phyloP scores from a whole-genome alignment of 73 alveolate genomes.

The Paramecium tetraurelia region DNA sequence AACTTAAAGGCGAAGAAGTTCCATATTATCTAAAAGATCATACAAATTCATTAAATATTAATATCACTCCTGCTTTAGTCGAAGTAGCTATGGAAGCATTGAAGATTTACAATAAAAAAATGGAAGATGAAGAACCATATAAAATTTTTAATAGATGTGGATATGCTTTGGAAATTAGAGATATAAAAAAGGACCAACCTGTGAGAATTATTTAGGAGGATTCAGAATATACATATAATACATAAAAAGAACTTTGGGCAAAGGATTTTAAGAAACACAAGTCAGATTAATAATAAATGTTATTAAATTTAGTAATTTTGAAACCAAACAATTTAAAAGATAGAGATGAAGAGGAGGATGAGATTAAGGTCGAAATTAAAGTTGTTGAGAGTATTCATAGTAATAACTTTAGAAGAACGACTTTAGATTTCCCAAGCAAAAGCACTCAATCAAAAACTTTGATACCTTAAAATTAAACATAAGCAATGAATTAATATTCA shows the following conservation, averaged over 20 bases:
- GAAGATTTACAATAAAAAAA: conserved; percentile 47
- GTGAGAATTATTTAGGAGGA: background rate
- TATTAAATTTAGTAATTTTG: background rate
- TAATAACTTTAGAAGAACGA: background rate
- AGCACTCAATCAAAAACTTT: background rate
- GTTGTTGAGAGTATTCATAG: background rate
- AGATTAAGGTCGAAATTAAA: background rate
- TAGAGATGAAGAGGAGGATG: background rate
- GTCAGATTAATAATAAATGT: background rate
- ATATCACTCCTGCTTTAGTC: conserved; percentile 38
- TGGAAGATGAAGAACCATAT: conserved; percentile 63
- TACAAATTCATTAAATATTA: conserved; percentile 48
- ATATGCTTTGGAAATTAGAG: conserved; percentile 21
- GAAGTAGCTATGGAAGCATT: conserved; percentile 61
- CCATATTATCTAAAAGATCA: conserved; percentile 57
- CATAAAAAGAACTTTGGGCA: background rate
- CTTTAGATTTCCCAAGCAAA: background rate
- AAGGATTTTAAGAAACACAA: background rate
- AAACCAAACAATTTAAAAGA: background rate
- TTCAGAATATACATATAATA: background rate
- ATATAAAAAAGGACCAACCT: conserved; percentile 25
- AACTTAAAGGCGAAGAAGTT: conserved; percentile 37
- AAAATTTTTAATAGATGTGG: conserved; percentile 55
- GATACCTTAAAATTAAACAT: background rate
- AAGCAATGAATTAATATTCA: background rate